These are phyloP conservation scores for Lyophyllum shimeji DNA, from an alignment of 768 basidiomycete species.

Conservation along the genomic window DNA sequence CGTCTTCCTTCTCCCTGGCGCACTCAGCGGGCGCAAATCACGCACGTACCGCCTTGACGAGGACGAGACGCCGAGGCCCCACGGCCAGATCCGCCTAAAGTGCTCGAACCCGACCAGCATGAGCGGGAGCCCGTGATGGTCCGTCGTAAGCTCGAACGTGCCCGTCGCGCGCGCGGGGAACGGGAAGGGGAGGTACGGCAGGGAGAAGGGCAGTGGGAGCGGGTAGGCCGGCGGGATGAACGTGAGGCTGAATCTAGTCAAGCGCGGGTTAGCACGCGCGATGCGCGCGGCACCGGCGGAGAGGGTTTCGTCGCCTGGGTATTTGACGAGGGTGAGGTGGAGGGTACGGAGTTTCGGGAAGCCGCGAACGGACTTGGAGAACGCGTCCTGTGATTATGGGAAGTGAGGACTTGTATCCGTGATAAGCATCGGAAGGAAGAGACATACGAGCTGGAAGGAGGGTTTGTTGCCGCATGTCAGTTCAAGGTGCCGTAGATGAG, in stretches of 20 bases:
- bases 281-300: slow-evolving; percentile 59
- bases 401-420: background rate
- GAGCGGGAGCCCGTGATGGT: slow-evolving; percentile 64
- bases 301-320: slow-evolving; percentile 63
- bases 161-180: slow-evolving; percentile 48
- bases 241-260: slow-evolving; percentile 61
- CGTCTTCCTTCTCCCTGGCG: slow-evolving; percentile 35
- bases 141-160: slow-evolving; percentile 55
- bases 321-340: slow-evolving; percentile 62
- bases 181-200: slow-evolving; percentile 41
- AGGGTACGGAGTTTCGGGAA: slow-evolving; percentile 66
- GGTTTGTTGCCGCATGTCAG: slow-evolving; percentile 67
- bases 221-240: slow-evolving; percentile 59
- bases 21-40: slow-evolving; percentile 39
- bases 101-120: slow-evolving; percentile 52
- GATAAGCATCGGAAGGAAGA: background rate
- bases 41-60: slow-evolving; percentile 36
- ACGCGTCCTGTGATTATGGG: slow-evolving; percentile 44
- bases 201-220: slow-evolving; percentile 45
- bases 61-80: slow-evolving; percentile 41
- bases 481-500: slow-evolving; percentile 60
- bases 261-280: slow-evolving; percentile 64
- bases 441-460: slow-evolving; percentile 67
- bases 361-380: slow-evolving; percentile 60
- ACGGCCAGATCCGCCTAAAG: slow-evolving; percentile 46